A percentile compares a stretch with the other conserved stretches of the same genome.
These are phyloP conservation scores for Penicillium psychrosexuale DNA, from an alignment of 2,329 filamentous ascomycete species.

Conservation along the genomic window DNA sequence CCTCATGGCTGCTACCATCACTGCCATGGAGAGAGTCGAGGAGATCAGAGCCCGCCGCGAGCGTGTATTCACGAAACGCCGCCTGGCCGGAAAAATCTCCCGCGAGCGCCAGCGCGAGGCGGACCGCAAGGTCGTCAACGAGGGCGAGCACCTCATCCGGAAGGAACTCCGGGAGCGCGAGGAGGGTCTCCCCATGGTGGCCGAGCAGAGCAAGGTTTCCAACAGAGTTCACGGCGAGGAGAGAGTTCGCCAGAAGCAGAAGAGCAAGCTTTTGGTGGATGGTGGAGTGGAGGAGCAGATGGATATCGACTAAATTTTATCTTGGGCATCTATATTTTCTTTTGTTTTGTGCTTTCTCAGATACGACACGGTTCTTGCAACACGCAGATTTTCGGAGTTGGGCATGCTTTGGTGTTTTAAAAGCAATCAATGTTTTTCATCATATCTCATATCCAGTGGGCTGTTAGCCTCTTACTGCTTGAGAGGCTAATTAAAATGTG, in stretches of 20 bases:
- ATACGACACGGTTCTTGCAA: constrained; percentile 27
- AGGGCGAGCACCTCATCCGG: constrained; percentile 90
- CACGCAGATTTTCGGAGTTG: constrained; percentile 20
- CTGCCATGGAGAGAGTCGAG: constrained; percentile 84
- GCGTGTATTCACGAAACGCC: constrained; percentile 87
- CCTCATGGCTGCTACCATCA: constrained; percentile 78
- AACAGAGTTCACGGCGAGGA: constrained; percentile 43
- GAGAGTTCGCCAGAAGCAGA: constrained; percentile 43
- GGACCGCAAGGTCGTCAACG: constrained; percentile 82
- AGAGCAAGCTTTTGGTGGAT: constrained; percentile 45
- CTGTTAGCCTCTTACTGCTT: constrained; percentile 5
- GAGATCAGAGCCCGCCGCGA: constrained; percentile 83
- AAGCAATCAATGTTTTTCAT: constrained; percentile 25
- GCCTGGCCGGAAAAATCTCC: constrained; percentile 76
- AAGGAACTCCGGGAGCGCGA: constrained; percentile 60
- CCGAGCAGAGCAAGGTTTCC: constrained; percentile 36
- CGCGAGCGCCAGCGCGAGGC: constrained; percentile 73
- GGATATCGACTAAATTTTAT: constrained; percentile 44
- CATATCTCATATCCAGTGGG: constrained; percentile 14
- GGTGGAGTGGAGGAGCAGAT: constrained; percentile 47
- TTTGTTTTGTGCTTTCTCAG: constrained; percentile 22
- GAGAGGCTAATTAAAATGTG: constrained; percentile 6
- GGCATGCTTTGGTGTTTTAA: constrained; percentile 28
- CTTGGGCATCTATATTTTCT: constrained; percentile 13
- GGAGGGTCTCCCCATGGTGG: constrained; percentile 41